Evolutionary conservation across 2,329 filamentous ascomycete species (phyloP), one percentile per base, ranked within the genome.

Genomic region (Aspergillus sp.): DNA sequence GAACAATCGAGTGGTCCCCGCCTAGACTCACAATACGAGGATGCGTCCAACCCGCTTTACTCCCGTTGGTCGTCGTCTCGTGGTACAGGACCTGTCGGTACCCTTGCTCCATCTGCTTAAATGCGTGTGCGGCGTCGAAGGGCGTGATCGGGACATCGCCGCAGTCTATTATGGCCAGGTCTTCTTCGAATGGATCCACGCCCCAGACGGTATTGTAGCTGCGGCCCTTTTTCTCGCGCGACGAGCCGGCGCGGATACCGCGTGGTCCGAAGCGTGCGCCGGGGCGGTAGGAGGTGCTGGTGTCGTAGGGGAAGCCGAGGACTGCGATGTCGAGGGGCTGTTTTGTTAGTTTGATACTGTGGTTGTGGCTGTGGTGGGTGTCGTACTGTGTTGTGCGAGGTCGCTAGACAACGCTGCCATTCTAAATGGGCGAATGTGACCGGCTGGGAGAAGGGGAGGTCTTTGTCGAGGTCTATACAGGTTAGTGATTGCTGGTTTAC

Each of bases 221-320:
- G 9, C 68, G 62, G 30, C 66, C 64, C 36, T 67, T 67, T 45
- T 68, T 66, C 48, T 71, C 66, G 15, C 67, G 66, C 1, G 64
- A 65, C 4, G 64, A 69, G 24, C 62, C 68, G 5, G 68, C 64
- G 11, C 71, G 67, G 44, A 72, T 71, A 1, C 64, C 69, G 6
- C 66, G 63, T 3, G 71, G 71, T 4, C 71, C 71, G 44, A 73
- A 71, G 11, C 71, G 62, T 15, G 70, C 66, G 17, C 70, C 69
- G 3, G 68, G 66, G 3, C 70, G 64, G 56, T 72, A 74, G 26
- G 66, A 68, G 0, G 65, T 68, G 15, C 66, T 64, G 4, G 69
- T 73, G 56, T 74, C 71, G 54, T 68, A 74, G 9, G 71, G 71
- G 48, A 71, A 64, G 11, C 71, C 72, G 11, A 73, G 59, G 48